Evolutionary conservation across 345 rosid species (phyloP), one percentile per base, ranked within the genome.

Genomic region (Heritiera fomes): DNA sequence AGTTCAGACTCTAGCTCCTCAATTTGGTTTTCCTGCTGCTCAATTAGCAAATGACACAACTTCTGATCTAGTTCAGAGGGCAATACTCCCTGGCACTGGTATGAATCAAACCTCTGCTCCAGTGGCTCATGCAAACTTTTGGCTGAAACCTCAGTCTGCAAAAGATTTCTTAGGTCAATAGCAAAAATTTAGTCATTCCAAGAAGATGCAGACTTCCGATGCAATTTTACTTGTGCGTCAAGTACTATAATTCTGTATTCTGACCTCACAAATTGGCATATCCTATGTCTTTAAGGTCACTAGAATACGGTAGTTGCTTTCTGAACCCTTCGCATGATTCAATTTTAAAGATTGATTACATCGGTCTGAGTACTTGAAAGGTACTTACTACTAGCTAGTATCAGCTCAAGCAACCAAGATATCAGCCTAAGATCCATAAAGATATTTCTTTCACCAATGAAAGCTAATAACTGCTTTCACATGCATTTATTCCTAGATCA

Each of bases 11-110:
- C 95, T 49, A 95, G 89, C 80, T 87, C 97, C 80, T 60, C 82
- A 49, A 95, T 93, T 85, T 93, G 97, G 79, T 82, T 91, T 73
- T 86, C 94, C 82, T 93, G 98, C 80, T 90, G 94, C 80, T 91
- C 84, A 12, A 95, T 89, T 75, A 92, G 95, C 87, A 91, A 78
- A 73, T 64, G 91, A 53, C 87, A 91, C 76, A 92, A 88, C 77
- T 92, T 95, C 84, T 87, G 87, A 78, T 93, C 88, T 80, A 95
- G 87, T 82, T 89, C 94, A 11, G 87, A 83, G 75, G 98, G 97
- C 55, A 81, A 80, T 49, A 93, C 90, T 81, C 91, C 98, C 75
- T 81, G 82, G 80, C 79, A 80, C 71, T 87, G 90, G 71, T 81
- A 86, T 82, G 85, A 80, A 78, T 77, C 87, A 69, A 61, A 80